Evolutionary conservation across 805 yeast genomes (phyloP).

Genomic region (Grigorovia yakushimaensis): DNA sequence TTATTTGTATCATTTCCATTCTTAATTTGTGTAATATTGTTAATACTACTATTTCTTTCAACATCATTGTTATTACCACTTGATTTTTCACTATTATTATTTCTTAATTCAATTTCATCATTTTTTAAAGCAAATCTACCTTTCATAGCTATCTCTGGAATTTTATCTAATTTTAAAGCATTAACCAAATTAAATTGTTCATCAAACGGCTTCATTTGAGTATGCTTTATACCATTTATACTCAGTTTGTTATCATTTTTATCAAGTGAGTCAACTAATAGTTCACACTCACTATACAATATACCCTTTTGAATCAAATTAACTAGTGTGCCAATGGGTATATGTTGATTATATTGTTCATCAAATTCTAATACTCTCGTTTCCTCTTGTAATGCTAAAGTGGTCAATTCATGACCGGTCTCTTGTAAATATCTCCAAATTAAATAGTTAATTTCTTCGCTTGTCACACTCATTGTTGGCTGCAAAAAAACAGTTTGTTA

Average conservation of each 20-base stretch:
- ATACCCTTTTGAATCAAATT: slow-evolving; percentile 80
- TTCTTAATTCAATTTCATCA: slow-evolving; percentile 6
- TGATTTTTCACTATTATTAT: not conserved
- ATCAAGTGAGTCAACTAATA: slow-evolving; percentile 28
- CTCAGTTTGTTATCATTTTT: slow-evolving; percentile 9
- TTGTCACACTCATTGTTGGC: slow-evolving; percentile 64
- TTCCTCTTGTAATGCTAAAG: slow-evolving; percentile 73
- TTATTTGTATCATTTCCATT: not conserved
- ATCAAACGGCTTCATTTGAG: slow-evolving; percentile 13
- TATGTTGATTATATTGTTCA: slow-evolving; percentile 35
- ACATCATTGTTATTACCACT: slow-evolving; percentile 4
- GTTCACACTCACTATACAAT: slow-evolving; percentile 62
- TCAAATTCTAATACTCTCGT: slow-evolving; percentile 53
- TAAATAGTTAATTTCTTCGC: slow-evolving; percentile 78
- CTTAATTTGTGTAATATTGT: not conserved
- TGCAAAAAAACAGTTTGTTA: not conserved
- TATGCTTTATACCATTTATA: slow-evolving; percentile 7
- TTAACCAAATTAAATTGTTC: slow-evolving; percentile 42
- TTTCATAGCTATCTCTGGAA: slow-evolving; percentile 21
- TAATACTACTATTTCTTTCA: slow-evolving; percentile 1
- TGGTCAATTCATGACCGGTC: slow-evolving; percentile 63
- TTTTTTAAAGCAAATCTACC: slow-evolving; percentile 28
- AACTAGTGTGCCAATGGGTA: slow-evolving; percentile 77
- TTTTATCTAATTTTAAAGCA: slow-evolving; percentile 39
- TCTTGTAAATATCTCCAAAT: slow-evolving; percentile 92